Conservation (phyloP, 2,329 filamentous ascomycete genomes). For the Verticillium longisporum region DNA sequence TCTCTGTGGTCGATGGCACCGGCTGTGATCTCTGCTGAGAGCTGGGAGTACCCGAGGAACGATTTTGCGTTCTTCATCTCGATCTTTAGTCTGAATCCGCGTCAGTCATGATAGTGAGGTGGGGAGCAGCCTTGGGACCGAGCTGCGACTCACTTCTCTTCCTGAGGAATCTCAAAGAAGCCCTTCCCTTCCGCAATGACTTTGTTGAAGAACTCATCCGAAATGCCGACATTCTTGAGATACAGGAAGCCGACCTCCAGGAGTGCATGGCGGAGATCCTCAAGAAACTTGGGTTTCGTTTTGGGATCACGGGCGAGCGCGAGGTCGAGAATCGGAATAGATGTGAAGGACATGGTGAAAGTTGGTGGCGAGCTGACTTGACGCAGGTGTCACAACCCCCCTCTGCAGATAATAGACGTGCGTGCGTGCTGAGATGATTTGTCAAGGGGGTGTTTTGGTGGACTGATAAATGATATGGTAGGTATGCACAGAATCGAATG, state of each 20-base stretch:
- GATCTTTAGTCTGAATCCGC: conserved; percentile 45
- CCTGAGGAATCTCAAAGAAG: conserved; percentile 70
- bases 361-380: background rate
- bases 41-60: conserved; percentile 63
- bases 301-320: conserved; percentile 53
- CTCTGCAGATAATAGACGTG: too few species aligned
- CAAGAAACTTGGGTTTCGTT: conserved; percentile 67
- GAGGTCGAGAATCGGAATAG: conserved; percentile 73
- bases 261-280: conserved; percentile 64
- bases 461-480: background rate
- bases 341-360: conserved; percentile 58
- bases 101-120: conserved; percentile 1
- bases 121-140: background rate
- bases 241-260: conserved; percentile 88
- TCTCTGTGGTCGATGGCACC: conserved; percentile 73
- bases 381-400: background rate
- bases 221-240: conserved; percentile 70
- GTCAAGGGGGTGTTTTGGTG: background rate
- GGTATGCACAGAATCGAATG: background rate
- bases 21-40: conserved; percentile 66
- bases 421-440: too few species aligned
- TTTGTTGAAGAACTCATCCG: conserved; percentile 54
- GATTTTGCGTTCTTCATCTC: conserved; percentile 70
- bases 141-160: conserved; percentile 57
- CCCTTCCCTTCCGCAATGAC: conserved; percentile 62